phyloP scores from a whole-genome alignment of 108 stramenopile species.

The Skeletonema grethae region DNA sequence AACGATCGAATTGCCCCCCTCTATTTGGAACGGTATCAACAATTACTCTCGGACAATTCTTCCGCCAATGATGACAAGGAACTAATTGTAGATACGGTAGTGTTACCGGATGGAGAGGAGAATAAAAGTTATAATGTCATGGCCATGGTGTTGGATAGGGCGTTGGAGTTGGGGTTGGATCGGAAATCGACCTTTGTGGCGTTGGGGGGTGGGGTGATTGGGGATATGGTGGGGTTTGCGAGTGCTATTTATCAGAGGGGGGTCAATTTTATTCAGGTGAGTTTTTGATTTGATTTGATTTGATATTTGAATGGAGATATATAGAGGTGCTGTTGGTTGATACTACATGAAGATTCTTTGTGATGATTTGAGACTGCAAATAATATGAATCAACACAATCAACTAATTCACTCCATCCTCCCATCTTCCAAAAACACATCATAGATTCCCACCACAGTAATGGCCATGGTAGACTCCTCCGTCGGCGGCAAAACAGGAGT shows the following conservation, averaged over 20 bases:
- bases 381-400: not conserved
- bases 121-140: slow-evolving; percentile 74
- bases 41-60: slow-evolving; percentile 29
- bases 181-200: slow-evolving; percentile 94
- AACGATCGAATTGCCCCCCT: slow-evolving; percentile 81
- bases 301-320: no score
- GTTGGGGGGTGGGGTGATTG: slow-evolving; percentile 97
- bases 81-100: slow-evolving; percentile 61
- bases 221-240: slow-evolving; percentile 99
- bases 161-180: slow-evolving; percentile 76
- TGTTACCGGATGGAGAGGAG: slow-evolving; percentile 88
- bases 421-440: not conserved
- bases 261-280: slow-evolving; percentile 92
- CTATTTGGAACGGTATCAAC: slow-evolving; percentile 73
- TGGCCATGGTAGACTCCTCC: slow-evolving; percentile 98
- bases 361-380: no score
- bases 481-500: slow-evolving; percentile 99
- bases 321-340: no score
- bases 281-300: no score
- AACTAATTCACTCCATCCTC: not conserved
- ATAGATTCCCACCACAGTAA: slow-evolving; percentile 94
- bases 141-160: slow-evolving; percentile 72
- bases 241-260: slow-evolving; percentile 97
- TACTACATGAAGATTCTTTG: no score
- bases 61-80: slow-evolving; percentile 16